Conservation (phyloP, 257 asterid genomes). For the Nicotiana paniculata region DNA sequence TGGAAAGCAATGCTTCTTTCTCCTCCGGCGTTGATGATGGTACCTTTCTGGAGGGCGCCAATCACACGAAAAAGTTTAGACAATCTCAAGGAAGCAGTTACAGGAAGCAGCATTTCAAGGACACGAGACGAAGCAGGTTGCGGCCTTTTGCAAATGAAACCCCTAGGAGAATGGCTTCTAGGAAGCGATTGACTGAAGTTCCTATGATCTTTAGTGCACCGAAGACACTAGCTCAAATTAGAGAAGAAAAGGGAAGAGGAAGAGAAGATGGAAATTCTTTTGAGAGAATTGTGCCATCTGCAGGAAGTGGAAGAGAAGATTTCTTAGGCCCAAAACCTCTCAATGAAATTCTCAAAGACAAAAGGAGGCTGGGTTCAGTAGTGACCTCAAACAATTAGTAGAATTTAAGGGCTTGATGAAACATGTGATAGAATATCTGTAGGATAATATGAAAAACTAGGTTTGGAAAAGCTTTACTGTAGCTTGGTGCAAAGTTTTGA, state of each 20-base stretch:
- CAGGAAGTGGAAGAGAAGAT: background rate
- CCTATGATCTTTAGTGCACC: slow-evolving; percentile 23
- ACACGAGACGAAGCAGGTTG: slow-evolving; percentile 14
- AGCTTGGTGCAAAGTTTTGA: background rate
- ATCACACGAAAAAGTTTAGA: slow-evolving; percentile 6
- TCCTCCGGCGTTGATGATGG: slow-evolving; percentile 8
- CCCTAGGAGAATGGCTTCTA: slow-evolving; percentile 12
- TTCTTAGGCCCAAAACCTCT: background rate
- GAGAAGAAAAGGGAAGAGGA: slow-evolving; percentile 28
- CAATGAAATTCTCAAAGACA: slow-evolving; percentile 11
- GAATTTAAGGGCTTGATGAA: background rate
- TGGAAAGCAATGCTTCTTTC: slow-evolving; percentile 12
- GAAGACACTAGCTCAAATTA: slow-evolving; percentile 32
- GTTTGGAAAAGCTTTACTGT: background rate
- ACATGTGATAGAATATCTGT: background rate
- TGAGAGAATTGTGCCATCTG: slow-evolving; percentile 8
- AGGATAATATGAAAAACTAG: background rate
- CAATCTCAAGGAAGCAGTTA: slow-evolving; percentile 12
- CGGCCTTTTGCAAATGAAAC: slow-evolving; percentile 15
- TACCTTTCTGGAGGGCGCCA: background rate
- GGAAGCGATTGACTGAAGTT: slow-evolving; percentile 13
- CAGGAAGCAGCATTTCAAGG: slow-evolving; percentile 21
- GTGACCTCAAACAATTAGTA: background rate
- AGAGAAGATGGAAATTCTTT: background rate
- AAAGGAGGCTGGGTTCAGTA: slow-evolving; percentile 5